These are phyloP conservation scores for Phytophthora chlamydospora DNA, from an alignment of 352 stramenopile species.

Conservation along the genomic window DNA sequence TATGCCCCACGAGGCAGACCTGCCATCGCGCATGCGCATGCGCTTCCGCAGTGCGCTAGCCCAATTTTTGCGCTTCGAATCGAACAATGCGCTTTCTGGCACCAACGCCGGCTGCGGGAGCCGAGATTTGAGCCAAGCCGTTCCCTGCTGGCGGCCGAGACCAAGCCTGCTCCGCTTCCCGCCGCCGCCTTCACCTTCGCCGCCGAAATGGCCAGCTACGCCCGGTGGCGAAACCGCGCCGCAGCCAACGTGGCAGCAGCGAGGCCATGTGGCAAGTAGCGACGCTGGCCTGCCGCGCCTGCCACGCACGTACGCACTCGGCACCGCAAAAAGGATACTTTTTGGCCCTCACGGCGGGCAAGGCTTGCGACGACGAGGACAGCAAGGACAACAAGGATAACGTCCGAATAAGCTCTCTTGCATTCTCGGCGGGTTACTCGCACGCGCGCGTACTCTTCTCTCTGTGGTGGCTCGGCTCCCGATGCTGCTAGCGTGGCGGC, in stretches of 20 bases:
- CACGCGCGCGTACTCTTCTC: slow-evolving; percentile 41
- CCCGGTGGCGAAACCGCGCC: slow-evolving; percentile 7
- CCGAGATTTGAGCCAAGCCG: too few species aligned
- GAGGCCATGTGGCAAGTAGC: slow-evolving; percentile 20
- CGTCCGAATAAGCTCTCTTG: slow-evolving; percentile 32
- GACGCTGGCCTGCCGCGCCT: slow-evolving; percentile 10
- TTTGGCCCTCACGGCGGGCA: slow-evolving; percentile 5
- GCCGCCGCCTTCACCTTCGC: background rate
- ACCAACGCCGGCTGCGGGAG: slow-evolving; percentile 5
- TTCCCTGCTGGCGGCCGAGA: too few species aligned
- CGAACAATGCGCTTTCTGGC: slow-evolving; percentile 6
- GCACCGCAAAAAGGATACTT: slow-evolving; percentile 36
- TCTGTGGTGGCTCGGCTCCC: slow-evolving; percentile 29
- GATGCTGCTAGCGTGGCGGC: slow-evolving; percentile 3
- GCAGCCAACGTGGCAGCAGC: slow-evolving; percentile 17
- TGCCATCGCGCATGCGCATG: too few species aligned
- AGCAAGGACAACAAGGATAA: slow-evolving; percentile 14
- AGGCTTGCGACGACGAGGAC: slow-evolving; percentile 1
- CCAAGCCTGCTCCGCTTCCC: background rate
- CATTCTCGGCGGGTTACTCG: slow-evolving; percentile 42
- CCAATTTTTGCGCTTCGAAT: slow-evolving; percentile 26
- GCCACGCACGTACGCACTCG: slow-evolving; percentile 18
- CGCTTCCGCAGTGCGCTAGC: background rate
- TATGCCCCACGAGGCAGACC: too few species aligned
- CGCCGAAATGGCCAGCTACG: slow-evolving; percentile 18